Evolutionary conservation across 1,284 basidiomycete species (phyloP), one percentile per base, ranked within the genome.

Genomic region (Cryptococcus deneoformans): DNA sequence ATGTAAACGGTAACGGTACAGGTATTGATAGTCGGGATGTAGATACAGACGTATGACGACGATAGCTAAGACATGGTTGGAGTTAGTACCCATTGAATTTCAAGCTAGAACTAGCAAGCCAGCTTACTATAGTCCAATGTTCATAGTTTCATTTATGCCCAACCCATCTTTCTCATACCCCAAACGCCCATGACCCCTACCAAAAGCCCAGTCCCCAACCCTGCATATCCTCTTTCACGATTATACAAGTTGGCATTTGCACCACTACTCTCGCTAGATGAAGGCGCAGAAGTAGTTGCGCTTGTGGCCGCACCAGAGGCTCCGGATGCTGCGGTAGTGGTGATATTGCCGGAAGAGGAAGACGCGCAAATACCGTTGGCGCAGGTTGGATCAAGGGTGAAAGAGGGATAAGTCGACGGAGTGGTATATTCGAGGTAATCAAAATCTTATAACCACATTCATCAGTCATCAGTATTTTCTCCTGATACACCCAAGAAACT

Each of bases 361-460:
- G 42, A 24, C 37, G 40, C 46, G 50, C 67, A 67, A 36, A 56
- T 56, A 8, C 54, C 54, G 42, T 64, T 65, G 2, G 65, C 58
- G 55, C 68, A 69, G 2, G 58, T 56, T 29, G 60, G 49, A 52
- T 63, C 56, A 46, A 55, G 49, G 1, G 38, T 53, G 40, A 63
- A 53, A 12, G 44, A 50, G 7, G 61, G 53, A 48, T 70, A 70
- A 8, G 53, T 50, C 4, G 61, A 66, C 0, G 78, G 77, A 2
- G 65, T 68, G 7, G 77, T 72, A 60, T 73, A 74, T 39, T 68
- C 68, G 58, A 75, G 56, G 39, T 74, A 69, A 58, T 79, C 78
- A 46, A 79, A 70, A 57, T 79, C 78, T 79, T 51, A 42, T 12
- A 5, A 16, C 6, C 24, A 11, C 38, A 46, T 20, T 36, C 37